These are phyloP conservation scores for Lactarius hatsudake DNA, from an alignment of 768 basidiomycete genomes.

Conservation along the genomic window DNA sequence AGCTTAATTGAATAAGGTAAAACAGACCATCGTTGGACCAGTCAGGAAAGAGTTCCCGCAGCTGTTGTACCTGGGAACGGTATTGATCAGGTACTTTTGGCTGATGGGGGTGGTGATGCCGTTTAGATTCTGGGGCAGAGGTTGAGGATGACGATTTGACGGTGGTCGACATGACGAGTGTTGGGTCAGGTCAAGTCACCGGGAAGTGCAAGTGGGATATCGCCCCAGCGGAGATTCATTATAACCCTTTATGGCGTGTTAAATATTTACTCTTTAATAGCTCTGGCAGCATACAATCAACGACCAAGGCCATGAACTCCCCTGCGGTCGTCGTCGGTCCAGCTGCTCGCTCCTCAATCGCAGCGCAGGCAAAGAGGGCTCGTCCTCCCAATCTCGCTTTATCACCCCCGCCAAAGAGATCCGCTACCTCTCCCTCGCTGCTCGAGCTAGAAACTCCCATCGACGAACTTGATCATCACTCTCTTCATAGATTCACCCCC, in stretches of 20 bases:
- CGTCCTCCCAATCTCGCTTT: slow-evolving; percentile 55
- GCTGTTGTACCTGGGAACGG: slow-evolving; percentile 52
- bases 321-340: slow-evolving; percentile 19
- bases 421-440: slow-evolving; percentile 32
- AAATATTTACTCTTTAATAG: not conserved
- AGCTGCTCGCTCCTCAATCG: slow-evolving; percentile 11
- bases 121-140: slow-evolving; percentile 31
- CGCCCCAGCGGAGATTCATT: slow-evolving; percentile 10
- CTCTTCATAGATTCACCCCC: slow-evolving; percentile 33
- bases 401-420: slow-evolving; percentile 28
- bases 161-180: slow-evolving; percentile 29
- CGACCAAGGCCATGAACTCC: slow-evolving; percentile 18
- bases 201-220: not conserved
- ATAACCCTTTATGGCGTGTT: not conserved
- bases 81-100: slow-evolving; percentile 41
- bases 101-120: slow-evolving; percentile 28
- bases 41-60: slow-evolving; percentile 68
- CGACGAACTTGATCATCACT: slow-evolving; percentile 35
- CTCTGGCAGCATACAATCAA: slow-evolving; percentile 4
- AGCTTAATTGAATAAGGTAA: not conserved
- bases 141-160: slow-evolving; percentile 29
- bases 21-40: slow-evolving; percentile 67
- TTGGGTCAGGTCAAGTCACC: not conserved
- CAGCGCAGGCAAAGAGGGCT: slow-evolving; percentile 38
- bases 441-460: slow-evolving; percentile 38